Evolutionary conservation across 345 rosid species (phyloP), one percentile per base, ranked within the genome.

Genomic region (Tarenaya hassleriana): DNA sequence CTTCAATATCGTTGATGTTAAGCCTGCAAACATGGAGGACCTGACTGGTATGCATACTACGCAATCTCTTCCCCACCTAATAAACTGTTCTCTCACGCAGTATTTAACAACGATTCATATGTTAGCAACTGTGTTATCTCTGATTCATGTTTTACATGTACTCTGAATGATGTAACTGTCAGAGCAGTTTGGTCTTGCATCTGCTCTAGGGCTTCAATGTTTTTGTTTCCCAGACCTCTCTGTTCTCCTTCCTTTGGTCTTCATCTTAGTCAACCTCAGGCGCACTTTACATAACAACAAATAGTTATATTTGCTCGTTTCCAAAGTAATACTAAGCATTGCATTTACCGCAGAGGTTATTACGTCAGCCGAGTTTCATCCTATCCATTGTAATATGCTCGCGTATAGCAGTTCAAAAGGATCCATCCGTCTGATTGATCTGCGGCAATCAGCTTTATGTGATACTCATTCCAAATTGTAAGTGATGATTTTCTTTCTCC

Each of bases 351-450:
- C 92, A 94, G 99, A 94, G 95, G 99, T 94, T 65, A 88, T 94
- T 62, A 94, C 99, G 54, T 94, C 97, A 47, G 99, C 99, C 18
- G 97, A 94, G 67, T 88, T 94, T 68, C 99, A 94, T 64, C 99
- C 99, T 58, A 74, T 72, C 50, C 97, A 88, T 57, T 94, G 99
- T 69, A 88, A 94, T 67, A 81, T 46, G 65, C 76, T 94, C 70
- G 99, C 96, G 42, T 94, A 94, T 70, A 88, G 99, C 84, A 94
- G 99, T 73, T 94, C 99, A 46, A 94, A 84, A 70, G 99, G 99
- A 71, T 94, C 96, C 66, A 82, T 94, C 71, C 86, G 99, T 58
- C 89, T 94, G 52, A 76, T 94, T 74, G 99, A 94, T 75, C 74
- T 94, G 80, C 80, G 99, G 58, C 99, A 88, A 60, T 94, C 99